phyloP scores from a whole-genome alignment of 192 early-diverging fungal species.

The Podila clonocystis region DNA sequence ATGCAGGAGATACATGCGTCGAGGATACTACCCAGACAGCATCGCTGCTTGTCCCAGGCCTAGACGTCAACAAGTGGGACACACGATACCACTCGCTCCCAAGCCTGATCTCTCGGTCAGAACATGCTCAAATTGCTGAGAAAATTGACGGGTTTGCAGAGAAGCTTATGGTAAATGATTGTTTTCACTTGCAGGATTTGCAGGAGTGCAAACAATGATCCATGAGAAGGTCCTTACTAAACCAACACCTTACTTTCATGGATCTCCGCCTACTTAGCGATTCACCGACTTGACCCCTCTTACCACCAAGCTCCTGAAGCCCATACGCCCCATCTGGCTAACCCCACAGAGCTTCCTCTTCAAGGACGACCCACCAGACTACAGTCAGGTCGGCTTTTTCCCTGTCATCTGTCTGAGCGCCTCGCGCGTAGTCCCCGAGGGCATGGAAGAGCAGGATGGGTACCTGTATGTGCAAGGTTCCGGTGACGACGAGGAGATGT shows the following conservation, averaged over 20 bases:
- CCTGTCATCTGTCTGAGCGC: constrained; percentile 86
- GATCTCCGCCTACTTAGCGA: constrained; percentile 12
- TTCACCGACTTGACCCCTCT: constrained; percentile 54
- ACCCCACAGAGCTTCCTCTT: constrained; percentile 67
- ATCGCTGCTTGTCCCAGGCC: constrained; percentile 6
- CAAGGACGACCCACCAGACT: constrained; percentile 55
- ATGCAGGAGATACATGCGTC: neutral
- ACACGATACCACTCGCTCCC: constrained; percentile 70
- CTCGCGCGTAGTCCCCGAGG: constrained; percentile 65
- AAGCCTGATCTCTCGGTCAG: constrained; percentile 70
- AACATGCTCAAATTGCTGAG: constrained; percentile 72
- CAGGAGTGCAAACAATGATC: no score
- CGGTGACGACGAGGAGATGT: constrained; percentile 90
- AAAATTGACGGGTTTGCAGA: constrained; percentile 68
- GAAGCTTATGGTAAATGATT: constrained; percentile 56
- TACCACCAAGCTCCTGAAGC: constrained; percentile 58
- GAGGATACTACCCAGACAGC: neutral
- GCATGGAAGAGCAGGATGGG: constrained; percentile 55
- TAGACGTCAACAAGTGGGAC: constrained; percentile 60
- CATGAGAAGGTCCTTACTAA: neutral
- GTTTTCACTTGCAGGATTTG: neutral
- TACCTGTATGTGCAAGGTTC: constrained; percentile 91
- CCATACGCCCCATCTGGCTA: constrained; percentile 87
- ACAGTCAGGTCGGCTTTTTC: constrained; percentile 61
- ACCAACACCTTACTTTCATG: no score